Evolutionary conservation across 2,329 filamentous ascomycete species (phyloP).

Genomic region (Penicillium hesseltinei): DNA sequence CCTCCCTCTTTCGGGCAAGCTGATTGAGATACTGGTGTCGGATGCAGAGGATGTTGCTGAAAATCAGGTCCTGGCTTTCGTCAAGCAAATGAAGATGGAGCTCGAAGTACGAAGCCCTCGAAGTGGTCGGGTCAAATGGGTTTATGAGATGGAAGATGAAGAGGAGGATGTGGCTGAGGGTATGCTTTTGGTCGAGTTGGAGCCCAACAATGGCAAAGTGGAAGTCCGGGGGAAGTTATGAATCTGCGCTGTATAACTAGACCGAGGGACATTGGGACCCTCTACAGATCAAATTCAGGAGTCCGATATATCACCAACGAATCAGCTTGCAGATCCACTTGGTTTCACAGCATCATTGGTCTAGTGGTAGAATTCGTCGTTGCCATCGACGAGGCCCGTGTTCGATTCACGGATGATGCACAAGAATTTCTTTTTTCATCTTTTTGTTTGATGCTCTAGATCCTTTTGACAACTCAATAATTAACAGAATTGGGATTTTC

Average conservation of each 20-base stretch:
- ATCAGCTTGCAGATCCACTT: slow-evolving; percentile 6
- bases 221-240: slow-evolving; percentile 33
- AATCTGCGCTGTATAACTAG: background rate
- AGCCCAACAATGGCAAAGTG: slow-evolving; percentile 26
- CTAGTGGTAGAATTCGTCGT: slow-evolving; percentile 48
- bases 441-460: no score
- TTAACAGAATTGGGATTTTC: no score
- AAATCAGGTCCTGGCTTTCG: slow-evolving; percentile 53
- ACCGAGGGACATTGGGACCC: background rate
- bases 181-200: slow-evolving; percentile 52
- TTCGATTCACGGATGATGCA: slow-evolving; percentile 47
- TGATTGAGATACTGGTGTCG: slow-evolving; percentile 52
- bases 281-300: background rate
- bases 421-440: slow-evolving; percentile 10
- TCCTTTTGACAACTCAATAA: no score
- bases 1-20: slow-evolving; percentile 58
- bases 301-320: background rate
- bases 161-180: slow-evolving; percentile 56
- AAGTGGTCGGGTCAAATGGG: slow-evolving; percentile 52
- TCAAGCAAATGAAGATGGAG: slow-evolving; percentile 70
- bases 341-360: slow-evolving; percentile 39
- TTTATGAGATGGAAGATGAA: slow-evolving; percentile 52
- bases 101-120: slow-evolving; percentile 57
- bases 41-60: no score
- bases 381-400: slow-evolving; percentile 49